These are phyloP conservation scores for Pueraria montana DNA, from an alignment of 306 rosid genomes.

Conservation along the genomic window DNA sequence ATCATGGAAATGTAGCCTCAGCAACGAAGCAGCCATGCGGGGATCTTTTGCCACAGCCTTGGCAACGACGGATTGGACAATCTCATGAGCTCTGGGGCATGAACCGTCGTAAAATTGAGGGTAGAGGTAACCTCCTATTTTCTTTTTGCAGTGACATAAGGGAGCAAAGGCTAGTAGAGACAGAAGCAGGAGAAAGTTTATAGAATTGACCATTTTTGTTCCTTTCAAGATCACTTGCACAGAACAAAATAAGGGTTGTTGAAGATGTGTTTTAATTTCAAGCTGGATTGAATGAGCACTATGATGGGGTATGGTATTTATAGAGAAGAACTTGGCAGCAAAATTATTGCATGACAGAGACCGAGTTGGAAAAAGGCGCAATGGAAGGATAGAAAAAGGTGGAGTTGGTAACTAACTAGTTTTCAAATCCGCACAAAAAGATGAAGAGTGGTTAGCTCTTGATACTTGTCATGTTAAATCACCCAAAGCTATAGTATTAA, in stretches of 20 bases:
- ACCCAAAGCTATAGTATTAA: not conserved
- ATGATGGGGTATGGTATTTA: slow-evolving; percentile 54
- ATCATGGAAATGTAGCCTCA: slow-evolving; percentile 91
- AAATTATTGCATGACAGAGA: slow-evolving; percentile 29
- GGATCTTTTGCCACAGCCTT: slow-evolving; percentile 79
- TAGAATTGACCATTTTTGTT: slow-evolving; percentile 60
- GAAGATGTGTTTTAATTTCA: slow-evolving; percentile 39
- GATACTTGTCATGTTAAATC: slow-evolving; percentile 26
- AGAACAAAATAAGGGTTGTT: slow-evolving; percentile 37
- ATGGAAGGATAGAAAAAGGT: slow-evolving; percentile 37
- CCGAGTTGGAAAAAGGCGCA: slow-evolving; percentile 18
- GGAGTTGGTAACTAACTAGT: slow-evolving; percentile 63
- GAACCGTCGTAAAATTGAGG: slow-evolving; percentile 83
- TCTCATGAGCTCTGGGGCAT: slow-evolving; percentile 73
- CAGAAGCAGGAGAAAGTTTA: slow-evolving; percentile 55
- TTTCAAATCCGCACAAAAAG: slow-evolving; percentile 45
- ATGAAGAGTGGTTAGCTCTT: slow-evolving; percentile 52
- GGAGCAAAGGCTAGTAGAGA: slow-evolving; percentile 74
- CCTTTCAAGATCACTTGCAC: slow-evolving; percentile 17
- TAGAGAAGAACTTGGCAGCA: slow-evolving; percentile 49
- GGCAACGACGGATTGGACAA: slow-evolving; percentile 74
- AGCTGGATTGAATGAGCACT: slow-evolving; percentile 33
- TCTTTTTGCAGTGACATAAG: slow-evolving; percentile 53
- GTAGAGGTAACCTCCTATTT: slow-evolving; percentile 62
- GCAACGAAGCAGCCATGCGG: slow-evolving; percentile 91